These are phyloP conservation scores for Rubia peregrina DNA, from an alignment of 305 asterid species.

Conservation along the genomic window DNA sequence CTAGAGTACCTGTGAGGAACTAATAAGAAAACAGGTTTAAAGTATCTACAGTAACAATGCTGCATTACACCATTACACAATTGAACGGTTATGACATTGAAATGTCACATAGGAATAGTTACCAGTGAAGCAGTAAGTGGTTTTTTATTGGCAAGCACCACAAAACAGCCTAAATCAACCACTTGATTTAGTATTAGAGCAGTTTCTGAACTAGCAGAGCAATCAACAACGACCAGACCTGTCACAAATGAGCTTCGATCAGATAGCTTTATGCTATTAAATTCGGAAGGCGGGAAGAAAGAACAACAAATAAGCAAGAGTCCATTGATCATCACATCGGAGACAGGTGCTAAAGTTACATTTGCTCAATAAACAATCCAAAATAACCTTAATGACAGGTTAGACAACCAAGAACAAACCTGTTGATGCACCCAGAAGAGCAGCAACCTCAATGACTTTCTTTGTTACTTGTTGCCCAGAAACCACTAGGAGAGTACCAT, in stretches of 20 bases:
- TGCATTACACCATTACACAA: neutral
- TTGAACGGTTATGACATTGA: neutral
- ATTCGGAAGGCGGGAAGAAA: neutral
- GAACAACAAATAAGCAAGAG: neutral
- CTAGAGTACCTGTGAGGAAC: neutral
- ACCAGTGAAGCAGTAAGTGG: conserved; percentile 81
- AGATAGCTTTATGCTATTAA: neutral
- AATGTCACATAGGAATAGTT: conserved; percentile 10
- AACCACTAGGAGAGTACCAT: conserved; percentile 50
- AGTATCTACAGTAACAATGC: neutral
- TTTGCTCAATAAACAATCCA: conserved; percentile 1
- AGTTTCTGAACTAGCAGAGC: conserved; percentile 91
- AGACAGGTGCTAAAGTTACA: neutral
- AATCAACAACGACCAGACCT: conserved; percentile 80
- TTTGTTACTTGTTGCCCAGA: conserved; percentile 41
- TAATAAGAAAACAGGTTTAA: neutral
- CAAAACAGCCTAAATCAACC: conserved; percentile 52
- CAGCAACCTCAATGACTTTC: conserved; percentile 50
- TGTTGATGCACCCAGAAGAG: conserved; percentile 41
- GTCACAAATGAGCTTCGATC: conserved; percentile 22
- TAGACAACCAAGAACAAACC: conserved; percentile 21
- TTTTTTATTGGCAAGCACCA: conserved; percentile 93
- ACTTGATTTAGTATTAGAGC: conserved; percentile 43
- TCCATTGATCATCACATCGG: neutral
- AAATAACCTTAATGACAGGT: neutral